Evolutionary conservation across 1,284 basidiomycete genomes (phyloP).

Genomic region (Malassezia japonica): DNA sequence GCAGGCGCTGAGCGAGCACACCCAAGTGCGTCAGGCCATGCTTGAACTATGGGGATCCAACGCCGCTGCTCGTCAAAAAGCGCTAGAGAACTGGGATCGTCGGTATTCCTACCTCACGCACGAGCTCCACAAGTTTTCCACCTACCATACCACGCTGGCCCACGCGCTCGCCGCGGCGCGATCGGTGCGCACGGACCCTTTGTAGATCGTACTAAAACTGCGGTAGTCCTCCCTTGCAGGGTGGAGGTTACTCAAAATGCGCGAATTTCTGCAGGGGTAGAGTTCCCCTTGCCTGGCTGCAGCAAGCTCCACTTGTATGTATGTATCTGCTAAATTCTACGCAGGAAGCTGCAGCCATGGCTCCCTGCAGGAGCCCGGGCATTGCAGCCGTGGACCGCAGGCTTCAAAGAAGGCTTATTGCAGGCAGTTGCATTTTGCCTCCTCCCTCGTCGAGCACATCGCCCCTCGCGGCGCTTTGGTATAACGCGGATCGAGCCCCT

Average conservation of each 20-base stretch:
- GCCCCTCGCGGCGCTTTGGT: not conserved
- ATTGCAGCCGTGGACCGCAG: not conserved
- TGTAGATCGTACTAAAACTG: no score
- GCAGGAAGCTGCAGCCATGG: not conserved
- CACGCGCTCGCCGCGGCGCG: no score
- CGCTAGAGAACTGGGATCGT: conserved; percentile 80
- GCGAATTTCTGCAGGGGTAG: not conserved
- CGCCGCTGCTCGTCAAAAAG: conserved; percentile 61
- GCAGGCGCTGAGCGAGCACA: not conserved
- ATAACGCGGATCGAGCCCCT: not conserved
- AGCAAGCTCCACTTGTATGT: not conserved
- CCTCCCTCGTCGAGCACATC: not conserved
- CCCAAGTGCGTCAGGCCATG: conserved; percentile 59
- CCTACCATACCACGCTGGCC: conserved; percentile 64
- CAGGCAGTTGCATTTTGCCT: conserved; percentile 1
- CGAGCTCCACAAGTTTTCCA: conserved; percentile 89
- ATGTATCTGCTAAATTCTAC: not conserved
- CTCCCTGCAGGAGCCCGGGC: not conserved
- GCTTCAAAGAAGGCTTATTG: not conserved
- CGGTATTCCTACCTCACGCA: conserved; percentile 76
- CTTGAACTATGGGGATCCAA: conserved; percentile 65
- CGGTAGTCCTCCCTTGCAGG: no score
- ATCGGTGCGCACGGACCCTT: not conserved
- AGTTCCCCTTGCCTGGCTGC: not conserved
- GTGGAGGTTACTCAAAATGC: no score